A percentile compares a stretch with the other conserved stretches of the same genome.
These are phyloP conservation scores for Phytophthora hybrid DNA, from an alignment of 352 stramenopile species.

Conservation along the genomic window DNA sequence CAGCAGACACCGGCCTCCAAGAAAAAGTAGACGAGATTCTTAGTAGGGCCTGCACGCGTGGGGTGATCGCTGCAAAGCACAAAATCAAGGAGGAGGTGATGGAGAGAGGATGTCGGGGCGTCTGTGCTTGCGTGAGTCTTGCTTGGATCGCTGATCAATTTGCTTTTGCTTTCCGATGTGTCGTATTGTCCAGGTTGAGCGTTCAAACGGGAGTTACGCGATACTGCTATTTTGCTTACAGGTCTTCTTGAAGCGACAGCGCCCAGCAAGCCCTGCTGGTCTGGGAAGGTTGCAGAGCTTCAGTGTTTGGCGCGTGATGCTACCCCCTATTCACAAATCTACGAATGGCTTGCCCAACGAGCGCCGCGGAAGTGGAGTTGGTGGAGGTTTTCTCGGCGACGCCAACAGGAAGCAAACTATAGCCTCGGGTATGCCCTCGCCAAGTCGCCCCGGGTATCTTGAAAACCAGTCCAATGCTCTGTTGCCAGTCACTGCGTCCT, in stretches of 20 bases:
- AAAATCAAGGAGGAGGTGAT: constrained; percentile 34
- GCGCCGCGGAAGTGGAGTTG: constrained; percentile 16
- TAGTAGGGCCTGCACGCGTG: constrained; percentile 23
- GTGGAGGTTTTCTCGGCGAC: constrained; percentile 15
- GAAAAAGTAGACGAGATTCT: constrained; percentile 41
- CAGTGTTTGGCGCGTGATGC: constrained; percentile 39
- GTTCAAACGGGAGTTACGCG: constrained; percentile 19
- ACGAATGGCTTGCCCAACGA: constrained; percentile 21
- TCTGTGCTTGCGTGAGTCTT: constrained; percentile 15
- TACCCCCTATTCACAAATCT: constrained; percentile 62
- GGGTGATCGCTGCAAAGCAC: constrained; percentile 20
- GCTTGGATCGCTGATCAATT: constrained; percentile 8
- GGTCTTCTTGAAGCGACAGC: constrained; percentile 16
- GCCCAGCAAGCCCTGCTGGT: background rate
- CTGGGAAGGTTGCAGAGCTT: background rate
- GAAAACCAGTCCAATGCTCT: constrained; percentile 7
- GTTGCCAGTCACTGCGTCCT: background rate
- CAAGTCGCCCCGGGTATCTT: constrained; percentile 15
- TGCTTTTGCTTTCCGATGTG: constrained; percentile 5
- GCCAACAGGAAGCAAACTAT: constrained; percentile 26
- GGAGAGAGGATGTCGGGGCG: constrained; percentile 28
- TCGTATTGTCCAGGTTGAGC: constrained; percentile 8
- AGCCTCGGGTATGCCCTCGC: constrained; percentile 6
- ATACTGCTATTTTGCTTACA: constrained; percentile 21
- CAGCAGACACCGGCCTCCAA: constrained; percentile 25